Evolutionary conservation across 371 early-diverging fungal species (phyloP).

Genomic region (Chytridium lagenaria): DNA sequence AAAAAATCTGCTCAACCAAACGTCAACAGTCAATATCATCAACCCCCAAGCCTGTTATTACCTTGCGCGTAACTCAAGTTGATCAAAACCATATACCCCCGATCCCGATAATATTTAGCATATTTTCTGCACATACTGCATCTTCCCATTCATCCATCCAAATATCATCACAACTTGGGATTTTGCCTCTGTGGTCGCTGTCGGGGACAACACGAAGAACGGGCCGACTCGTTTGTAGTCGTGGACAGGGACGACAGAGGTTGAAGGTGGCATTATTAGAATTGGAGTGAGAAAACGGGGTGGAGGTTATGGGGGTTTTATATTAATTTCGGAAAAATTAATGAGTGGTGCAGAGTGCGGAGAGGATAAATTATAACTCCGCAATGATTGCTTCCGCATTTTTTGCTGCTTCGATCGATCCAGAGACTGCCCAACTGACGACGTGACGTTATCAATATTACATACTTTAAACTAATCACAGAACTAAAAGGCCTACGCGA

Average conservation of each 20-base stretch:
- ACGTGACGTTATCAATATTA: too few species aligned
- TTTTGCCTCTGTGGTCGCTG: neutral
- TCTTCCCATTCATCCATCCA: conserved; percentile 26
- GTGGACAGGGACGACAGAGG: neutral
- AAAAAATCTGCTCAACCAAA: conserved; percentile 1
- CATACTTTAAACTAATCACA: too few species aligned
- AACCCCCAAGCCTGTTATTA: neutral
- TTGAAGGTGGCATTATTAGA: neutral
- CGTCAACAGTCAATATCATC: neutral
- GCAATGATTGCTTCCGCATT: too few species aligned
- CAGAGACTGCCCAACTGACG: too few species aligned
- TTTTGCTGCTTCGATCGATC: too few species aligned
- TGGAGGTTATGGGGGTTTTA: too few species aligned
- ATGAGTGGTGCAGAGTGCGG: too few species aligned
- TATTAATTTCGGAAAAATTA: too few species aligned
- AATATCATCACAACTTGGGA: conserved; percentile 13
- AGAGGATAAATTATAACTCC: too few species aligned
- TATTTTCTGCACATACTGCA: conserved; percentile 26
- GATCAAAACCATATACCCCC: conserved; percentile 5
- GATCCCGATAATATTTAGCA: conserved; percentile 18
- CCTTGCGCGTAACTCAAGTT: neutral
- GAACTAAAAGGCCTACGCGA: too few species aligned
- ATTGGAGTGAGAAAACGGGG: too few species aligned
- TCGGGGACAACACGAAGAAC: neutral
- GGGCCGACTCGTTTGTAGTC: neutral